Evolutionary conservation across 2,329 filamentous ascomycete genomes (phyloP), one percentile per base, ranked within the genome.

Genomic region (Pyrenochaeta sp.): DNA sequence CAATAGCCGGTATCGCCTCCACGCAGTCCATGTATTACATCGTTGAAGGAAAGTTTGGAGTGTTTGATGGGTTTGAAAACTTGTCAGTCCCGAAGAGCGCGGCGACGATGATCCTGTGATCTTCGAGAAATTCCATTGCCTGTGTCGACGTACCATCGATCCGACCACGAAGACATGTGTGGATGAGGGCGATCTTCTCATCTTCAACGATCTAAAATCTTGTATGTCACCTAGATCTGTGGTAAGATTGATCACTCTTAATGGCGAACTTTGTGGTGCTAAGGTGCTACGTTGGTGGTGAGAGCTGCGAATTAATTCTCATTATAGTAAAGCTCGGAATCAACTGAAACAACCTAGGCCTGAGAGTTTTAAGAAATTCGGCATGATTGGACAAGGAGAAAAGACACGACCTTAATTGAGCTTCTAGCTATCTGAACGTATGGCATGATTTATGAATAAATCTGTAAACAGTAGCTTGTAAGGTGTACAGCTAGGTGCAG

Each of bases 131-230:
- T 4, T 75, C 75, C 4, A 68, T 43, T 42, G 79, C 72, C 57
- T 83, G 84, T 39, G 75, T 82, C 2, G 81, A 60, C 0, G 83
- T 85, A 2, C 70, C 76, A 27, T 78, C 76, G 15, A 87, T 77
- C 7, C 75, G 75, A 20, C 84, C 84, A 4, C 79, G 77, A 64
- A 83, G 86, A 66, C 83, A 86, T 2, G 83, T 85, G 20, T 81
- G 78, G 11, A 86, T 77, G 12, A 85, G 66, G 7, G 67, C 66
- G 23, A 67, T 51, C 36, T 68, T 66, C 12, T 50, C 51, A 23
- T 63, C 57, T 14, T 60, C 54, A 0, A 62, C n/a, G 62, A 20
- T 71, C 68, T 39, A 69, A 52, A 42, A 67, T 58, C 27, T 60
- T 58, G 53, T 70, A 70, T 4, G 67, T 63, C 7, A 69, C 14